Percentiles rank a stretch among this genome's conserved stretches.
Evolutionary conservation across 1,284 basidiomycete genomes (phyloP).

Genomic region (Meripilus lineatus): DNA sequence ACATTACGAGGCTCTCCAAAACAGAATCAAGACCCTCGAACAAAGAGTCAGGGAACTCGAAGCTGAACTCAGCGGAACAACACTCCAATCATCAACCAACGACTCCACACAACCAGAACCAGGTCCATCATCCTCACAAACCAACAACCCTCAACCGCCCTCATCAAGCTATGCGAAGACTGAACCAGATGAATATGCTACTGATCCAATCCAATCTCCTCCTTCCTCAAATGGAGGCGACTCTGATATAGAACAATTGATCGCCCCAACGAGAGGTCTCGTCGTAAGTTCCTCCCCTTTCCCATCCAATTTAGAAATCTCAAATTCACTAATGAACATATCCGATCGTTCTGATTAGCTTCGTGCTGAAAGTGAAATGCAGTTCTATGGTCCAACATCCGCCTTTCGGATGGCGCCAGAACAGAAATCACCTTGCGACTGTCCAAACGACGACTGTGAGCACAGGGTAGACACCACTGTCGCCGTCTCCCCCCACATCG

Average conservation of each 20-base stretch:
- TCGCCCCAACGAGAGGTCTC: constrained; percentile 28
- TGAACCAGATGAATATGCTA: constrained; percentile 12
- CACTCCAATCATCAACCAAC: constrained; percentile 32
- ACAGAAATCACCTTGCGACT: constrained; percentile 7
- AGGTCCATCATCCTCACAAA: constrained; percentile 8
- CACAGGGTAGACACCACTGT: constrained; percentile 12
- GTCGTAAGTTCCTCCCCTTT: constrained; percentile 21
- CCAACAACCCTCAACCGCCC: constrained; percentile 8
- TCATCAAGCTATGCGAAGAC: constrained; percentile 13
- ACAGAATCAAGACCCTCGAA: constrained; percentile 40
- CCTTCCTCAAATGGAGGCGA: constrained; percentile 24
- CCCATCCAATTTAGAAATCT: neutral
- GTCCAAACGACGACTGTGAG: constrained; percentile 14
- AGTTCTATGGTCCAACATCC: constrained; percentile 32
- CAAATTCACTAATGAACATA: neutral
- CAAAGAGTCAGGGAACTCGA: constrained; percentile 43
- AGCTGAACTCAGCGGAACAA: constrained; percentile 36
- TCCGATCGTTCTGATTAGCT: constrained; percentile 18
- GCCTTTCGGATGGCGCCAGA: constrained; percentile 31
- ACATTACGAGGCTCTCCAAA: constrained; percentile 49
- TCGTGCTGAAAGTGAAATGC: constrained; percentile 25
- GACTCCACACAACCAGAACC: neutral
- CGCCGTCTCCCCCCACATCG: constrained; percentile 35
- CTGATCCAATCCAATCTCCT: constrained; percentile 16
- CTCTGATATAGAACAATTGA: constrained; percentile 29